A percentile compares a stretch with the other conserved stretches of the same genome.
These are phyloP conservation scores for Aspergillus novoparasiticus DNA, from an alignment of 2,329 filamentous ascomycete genomes.

Conservation along the genomic window DNA sequence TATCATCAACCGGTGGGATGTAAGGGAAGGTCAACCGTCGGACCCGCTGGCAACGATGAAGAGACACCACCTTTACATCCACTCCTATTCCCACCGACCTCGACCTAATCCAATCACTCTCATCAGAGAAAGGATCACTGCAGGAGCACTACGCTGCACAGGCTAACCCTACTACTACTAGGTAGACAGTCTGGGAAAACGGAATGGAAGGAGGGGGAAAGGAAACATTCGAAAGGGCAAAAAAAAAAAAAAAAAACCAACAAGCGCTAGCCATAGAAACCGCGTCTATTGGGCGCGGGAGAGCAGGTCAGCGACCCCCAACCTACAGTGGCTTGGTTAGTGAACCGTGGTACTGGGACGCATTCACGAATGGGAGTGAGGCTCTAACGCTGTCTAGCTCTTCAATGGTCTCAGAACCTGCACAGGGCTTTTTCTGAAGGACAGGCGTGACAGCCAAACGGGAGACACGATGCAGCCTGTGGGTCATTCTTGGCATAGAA, in stretches of 20 bases:
- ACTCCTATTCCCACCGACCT: not conserved
- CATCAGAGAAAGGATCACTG: slow-evolving; percentile 7
- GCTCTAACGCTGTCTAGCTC: slow-evolving; percentile 20
- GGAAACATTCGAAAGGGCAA: slow-evolving; percentile 2
- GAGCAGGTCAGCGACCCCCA: slow-evolving; percentile 18
- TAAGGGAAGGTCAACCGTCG: slow-evolving; percentile 8
- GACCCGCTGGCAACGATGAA: slow-evolving; percentile 9
- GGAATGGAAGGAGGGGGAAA: slow-evolving; percentile 3
- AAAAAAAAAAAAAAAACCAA: slow-evolving; percentile 22
- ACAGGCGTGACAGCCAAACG: slow-evolving; percentile 20
- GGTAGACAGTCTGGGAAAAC: slow-evolving; percentile 4
- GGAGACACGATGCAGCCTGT: slow-evolving; percentile 22
- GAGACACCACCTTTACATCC: not conserved
- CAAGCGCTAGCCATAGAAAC: slow-evolving; percentile 23
- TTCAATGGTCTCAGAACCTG: slow-evolving; percentile 20
- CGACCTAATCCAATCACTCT: not conserved
- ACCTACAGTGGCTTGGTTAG: slow-evolving; percentile 22
- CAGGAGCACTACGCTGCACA: slow-evolving; percentile 5
- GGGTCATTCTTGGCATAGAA: slow-evolving; percentile 16
- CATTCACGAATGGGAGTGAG: slow-evolving; percentile 21
- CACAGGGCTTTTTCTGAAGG: slow-evolving; percentile 18
- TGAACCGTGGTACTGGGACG: slow-evolving; percentile 27
- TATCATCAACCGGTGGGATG: slow-evolving; percentile 6
- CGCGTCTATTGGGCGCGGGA: slow-evolving; percentile 24
- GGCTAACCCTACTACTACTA: slow-evolving; percentile 1